Evolutionary conservation across 768 basidiomycete genomes (phyloP), one percentile per base, ranked within the genome.

Genomic region (Boletus subparvulus): DNA sequence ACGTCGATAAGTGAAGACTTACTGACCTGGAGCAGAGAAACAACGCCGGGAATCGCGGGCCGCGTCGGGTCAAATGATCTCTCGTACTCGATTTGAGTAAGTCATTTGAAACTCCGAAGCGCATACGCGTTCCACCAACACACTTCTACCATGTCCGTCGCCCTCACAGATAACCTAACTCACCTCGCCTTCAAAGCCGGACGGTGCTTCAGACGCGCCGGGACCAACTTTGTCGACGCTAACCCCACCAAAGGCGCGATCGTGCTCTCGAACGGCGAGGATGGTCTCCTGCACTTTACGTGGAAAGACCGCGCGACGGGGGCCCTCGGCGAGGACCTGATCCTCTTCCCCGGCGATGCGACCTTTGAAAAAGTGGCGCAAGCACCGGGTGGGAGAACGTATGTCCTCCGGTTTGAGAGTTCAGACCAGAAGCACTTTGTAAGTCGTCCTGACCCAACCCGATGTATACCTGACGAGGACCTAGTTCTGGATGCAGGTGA

Each of bases 401-500:
- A 90, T 63, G 90, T 95, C 59, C 86, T 96, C 70, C 92, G 90
- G 73, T 96, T 97, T 76, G 86, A 88, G 0, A 93, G 90, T 21
- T 95, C 93, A 14, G 83, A 92, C 69, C 90, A 92, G 67, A 83
- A 85, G 59, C 90, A 94, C 71, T 96, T 97, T 71, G 94, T 95
- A 66, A 72, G 85, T 78, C 17, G 26, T n/a, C n/a, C 37, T 30
- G 35, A 1, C 5, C 39, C 24, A 5, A 3, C 8, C 14, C 26
- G 30, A 40, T 16, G n/a, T 17, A 3, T 45, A 4, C 11, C 42
- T 59, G 48, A 52, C 57, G 60, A 41, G 48, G 17, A 19, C 30
- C 6, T 63, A 93, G 91, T 93, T 91, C 65, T 93, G 90, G 90
- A 77, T 92, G 83, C 91, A 92, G 87, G 90, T 90, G 71, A 65